Percentiles rank a stretch among this genome's conserved stretches.
These are phyloP conservation scores for Dactylonectria macrodidyma DNA, from an alignment of 2,329 filamentous ascomycete species.

Conservation along the genomic window DNA sequence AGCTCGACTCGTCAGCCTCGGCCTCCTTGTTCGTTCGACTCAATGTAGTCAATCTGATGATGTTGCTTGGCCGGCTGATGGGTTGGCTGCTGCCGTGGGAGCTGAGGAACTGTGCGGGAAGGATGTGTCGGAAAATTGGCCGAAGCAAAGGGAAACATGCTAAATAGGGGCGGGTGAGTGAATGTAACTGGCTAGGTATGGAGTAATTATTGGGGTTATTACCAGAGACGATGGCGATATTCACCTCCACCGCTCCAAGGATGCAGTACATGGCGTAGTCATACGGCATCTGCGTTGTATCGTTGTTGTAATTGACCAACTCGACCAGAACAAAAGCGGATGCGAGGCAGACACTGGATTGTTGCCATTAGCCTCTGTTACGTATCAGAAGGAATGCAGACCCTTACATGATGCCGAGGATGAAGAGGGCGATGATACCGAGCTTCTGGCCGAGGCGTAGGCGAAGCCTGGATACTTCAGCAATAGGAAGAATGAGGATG, in stretches of 20 bases:
- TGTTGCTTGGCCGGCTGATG: slow-evolving; percentile 33
- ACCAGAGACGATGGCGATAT: slow-evolving; percentile 43
- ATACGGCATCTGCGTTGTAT: slow-evolving; percentile 33
- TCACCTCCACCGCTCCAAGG: slow-evolving; percentile 37
- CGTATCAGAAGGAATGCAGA: not conserved
- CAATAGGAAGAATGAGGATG: slow-evolving; percentile 49
- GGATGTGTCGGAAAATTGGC: slow-evolving; percentile 36
- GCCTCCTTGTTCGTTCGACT: slow-evolving; percentile 16
- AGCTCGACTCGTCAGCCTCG: slow-evolving; percentile 35
- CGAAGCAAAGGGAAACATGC: slow-evolving; percentile 42
- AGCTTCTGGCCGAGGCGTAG: slow-evolving; percentile 45
- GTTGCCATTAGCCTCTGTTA: slow-evolving; percentile 4
- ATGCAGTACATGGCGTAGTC: slow-evolving; percentile 36
- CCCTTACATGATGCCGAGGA: slow-evolving; percentile 44
- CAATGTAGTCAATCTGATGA: slow-evolving; percentile 32
- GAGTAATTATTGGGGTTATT: not conserved
- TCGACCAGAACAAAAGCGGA: slow-evolving; percentile 36
- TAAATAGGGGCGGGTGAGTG: not conserved
- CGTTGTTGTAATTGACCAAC: slow-evolving; percentile 25
- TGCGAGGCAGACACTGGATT: slow-evolving; percentile 35
- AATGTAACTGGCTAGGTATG: too few species aligned
- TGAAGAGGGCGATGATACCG: slow-evolving; percentile 44
- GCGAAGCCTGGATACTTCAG: slow-evolving; percentile 47
- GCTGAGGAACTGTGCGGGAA: slow-evolving; percentile 36
- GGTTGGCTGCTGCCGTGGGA: slow-evolving; percentile 35